Conservation (phyloP, 768 basidiomycete species). For the Tulasnella sp. region DNA sequence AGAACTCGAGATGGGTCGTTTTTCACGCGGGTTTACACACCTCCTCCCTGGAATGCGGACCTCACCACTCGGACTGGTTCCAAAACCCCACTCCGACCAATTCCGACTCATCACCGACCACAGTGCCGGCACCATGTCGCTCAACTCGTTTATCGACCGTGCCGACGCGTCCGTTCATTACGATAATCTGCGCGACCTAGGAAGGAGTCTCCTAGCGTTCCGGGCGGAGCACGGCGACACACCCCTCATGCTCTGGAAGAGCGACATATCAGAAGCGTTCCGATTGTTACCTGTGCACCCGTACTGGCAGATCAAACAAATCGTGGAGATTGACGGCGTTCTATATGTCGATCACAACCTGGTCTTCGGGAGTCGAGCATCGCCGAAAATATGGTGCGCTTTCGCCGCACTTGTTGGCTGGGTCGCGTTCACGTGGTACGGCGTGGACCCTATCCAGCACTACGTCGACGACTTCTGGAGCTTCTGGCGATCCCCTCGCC, state of each 20-base stretch:
- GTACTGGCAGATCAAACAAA: constrained; percentile 33
- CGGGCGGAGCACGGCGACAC: background rate
- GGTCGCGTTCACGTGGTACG: constrained; percentile 23
- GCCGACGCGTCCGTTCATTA: constrained; percentile 23
- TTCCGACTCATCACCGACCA: constrained; percentile 32
- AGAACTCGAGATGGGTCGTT: constrained; percentile 16
- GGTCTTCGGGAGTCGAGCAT: constrained; percentile 26
- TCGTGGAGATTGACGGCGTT: constrained; percentile 22
- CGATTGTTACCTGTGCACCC: constrained; percentile 28
- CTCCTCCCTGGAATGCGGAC: constrained; percentile 36
- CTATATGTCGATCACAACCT: constrained; percentile 25
- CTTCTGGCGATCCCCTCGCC: background rate
- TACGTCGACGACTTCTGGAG: constrained; percentile 28
- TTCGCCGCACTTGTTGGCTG: constrained; percentile 28
- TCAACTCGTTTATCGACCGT: constrained; percentile 29
- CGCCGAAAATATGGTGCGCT: constrained; percentile 21
- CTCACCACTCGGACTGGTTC: constrained; percentile 31
- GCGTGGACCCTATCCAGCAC: constrained; percentile 19
- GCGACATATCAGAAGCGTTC: constrained; percentile 31
- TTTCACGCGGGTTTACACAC: constrained; percentile 24
- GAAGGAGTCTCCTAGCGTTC: constrained; percentile 13
- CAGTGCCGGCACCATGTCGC: constrained; percentile 23
- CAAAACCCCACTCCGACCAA: constrained; percentile 27
- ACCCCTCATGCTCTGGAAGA: constrained; percentile 23
- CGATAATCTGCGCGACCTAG: constrained; percentile 29